Evolutionary conservation across 2,329 filamentous ascomycete species (phyloP), one percentile per base, ranked within the genome.

Genomic region (Elsinoe batatas): DNA sequence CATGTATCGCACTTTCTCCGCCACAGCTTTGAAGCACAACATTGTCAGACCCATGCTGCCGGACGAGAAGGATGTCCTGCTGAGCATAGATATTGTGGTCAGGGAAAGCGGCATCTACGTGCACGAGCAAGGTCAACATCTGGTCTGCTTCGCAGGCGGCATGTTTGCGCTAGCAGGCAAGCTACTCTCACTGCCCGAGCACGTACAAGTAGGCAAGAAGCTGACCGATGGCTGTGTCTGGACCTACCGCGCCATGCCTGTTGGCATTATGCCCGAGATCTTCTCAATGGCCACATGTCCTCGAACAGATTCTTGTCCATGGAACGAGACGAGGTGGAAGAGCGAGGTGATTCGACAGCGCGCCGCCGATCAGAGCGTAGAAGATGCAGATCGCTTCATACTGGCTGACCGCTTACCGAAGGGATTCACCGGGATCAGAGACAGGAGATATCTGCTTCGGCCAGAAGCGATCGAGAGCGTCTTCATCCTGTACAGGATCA

Each of bases 211-310:
- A 53, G 81, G 78, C 10, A 70, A 73, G 42, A 78, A 80, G 62
- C 69, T 84, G 44, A 78, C 79, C 0, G 75, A 83, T 56, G 78
- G 77, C 3, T 84, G 81, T 63, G 75, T 83, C n/a, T 84, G 80
- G 79, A 76, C 79, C 1, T 83, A 84, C 65, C 74, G 77, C 59
- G 70, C 74, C 8, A 76, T 77, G 4, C 75, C 76, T 1, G 71
- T 76, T 2, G 80, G 80, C 4, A 77, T 84, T 57, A 84, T 84
- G 80, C 79, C 81, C 1, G 81, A 84, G 63, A 66, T 72, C 46
- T 81, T 80, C 61, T 68, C 74, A 33, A 68, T 82, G 42, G 64
- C 79, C 13, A 72, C 76, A 3, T 84, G 81, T 64, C 64, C 47
- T 44, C 64, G 56, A 12, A 65, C 68, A 22, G 49, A 56, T 12